Evolutionary conservation across 768 basidiomycete species (phyloP), one percentile per base, ranked within the genome.

Genomic region (Hypsizygus marmoreus): DNA sequence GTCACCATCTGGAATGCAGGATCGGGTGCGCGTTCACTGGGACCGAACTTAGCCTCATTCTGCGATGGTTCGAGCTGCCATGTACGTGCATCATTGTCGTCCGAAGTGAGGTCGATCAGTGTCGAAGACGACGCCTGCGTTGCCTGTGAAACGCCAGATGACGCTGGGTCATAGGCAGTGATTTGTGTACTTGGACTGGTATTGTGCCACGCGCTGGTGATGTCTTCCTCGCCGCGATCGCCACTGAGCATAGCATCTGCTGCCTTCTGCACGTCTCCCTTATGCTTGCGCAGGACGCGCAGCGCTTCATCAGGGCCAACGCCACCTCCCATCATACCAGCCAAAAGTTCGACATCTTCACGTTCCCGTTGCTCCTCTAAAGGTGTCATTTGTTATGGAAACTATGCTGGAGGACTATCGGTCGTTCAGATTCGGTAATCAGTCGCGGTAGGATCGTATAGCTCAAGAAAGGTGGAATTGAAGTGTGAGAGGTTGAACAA

Each of bases 1-100:
- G 80, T 79, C 6, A 87, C 85, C 59, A 88, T 62, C 38, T 83
- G 82, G 86, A 86, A 88, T 43, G 73, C 75, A 1, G 83, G 77
- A 59, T 87, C 73, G 2, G 86, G 74, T 3, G 82, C 74, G 31
- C 86, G 73, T 29, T 81, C 68, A 49, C 76, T 82, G 12, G 84
- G 82, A 0, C 79, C 74, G 62, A 87, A 82, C 31, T 71, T 67
- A 1, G 74, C 63, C 6, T 59, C 64, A 20, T 61, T 61, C 38
- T 69, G 55, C 11, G 72, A 72, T 59, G 84, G 66, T 6, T 80
- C 82, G 33, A 80, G 74, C 39, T 76, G 66, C 50, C 84, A 56
- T 12, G 82, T 80, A 5, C 75, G 75, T 24, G 65, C 63, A 14
- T 72, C 74, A 31, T 77, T 75, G n/a, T 80, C 78, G 19, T 84